These are phyloP conservation scores for Candida tammaniensis DNA, from an alignment of 805 yeast genomes.

Conservation along the genomic window DNA sequence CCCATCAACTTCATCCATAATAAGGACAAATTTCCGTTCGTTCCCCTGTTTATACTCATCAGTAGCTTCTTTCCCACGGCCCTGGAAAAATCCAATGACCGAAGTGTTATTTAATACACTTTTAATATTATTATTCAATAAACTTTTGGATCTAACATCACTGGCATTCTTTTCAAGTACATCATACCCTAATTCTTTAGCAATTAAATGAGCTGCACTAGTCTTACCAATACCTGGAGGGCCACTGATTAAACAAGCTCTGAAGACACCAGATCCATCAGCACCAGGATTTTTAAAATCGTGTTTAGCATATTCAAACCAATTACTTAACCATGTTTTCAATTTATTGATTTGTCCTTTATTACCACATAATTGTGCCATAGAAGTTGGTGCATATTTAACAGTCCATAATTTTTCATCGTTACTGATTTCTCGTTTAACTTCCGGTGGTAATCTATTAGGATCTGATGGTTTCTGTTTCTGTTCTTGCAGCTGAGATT, in stretches of 20 bases:
- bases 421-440: conserved; percentile 39
- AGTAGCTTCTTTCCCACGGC: conserved; percentile 25
- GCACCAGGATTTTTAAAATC: conserved; percentile 57
- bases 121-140: conserved; percentile 66
- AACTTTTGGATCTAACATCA: conserved; percentile 83
- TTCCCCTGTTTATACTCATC: conserved; percentile 21
- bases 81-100: conserved; percentile 69
- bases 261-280: conserved; percentile 62
- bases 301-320: conserved; percentile 59
- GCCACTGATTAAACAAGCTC: conserved; percentile 85
- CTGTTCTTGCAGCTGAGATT: too few species aligned
- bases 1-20: conserved; percentile 99
- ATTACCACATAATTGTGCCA: conserved; percentile 87
- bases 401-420: conserved; percentile 85
- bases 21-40: conserved; percentile 66
- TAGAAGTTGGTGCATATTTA: conserved; percentile 79
- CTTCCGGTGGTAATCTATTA: conserved; percentile 14
- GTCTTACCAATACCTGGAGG: conserved; percentile 89
- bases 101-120: conserved; percentile 79
- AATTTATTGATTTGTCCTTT: conserved; percentile 69
- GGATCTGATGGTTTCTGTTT: conserved; percentile 5
- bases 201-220: conserved; percentile 75
- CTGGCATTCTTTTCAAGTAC: conserved; percentile 78
- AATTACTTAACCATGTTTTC: conserved; percentile 69
- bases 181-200: conserved; percentile 67